Conservation (phyloP, 306 rosid genomes). For the Inga laurina region DNA sequence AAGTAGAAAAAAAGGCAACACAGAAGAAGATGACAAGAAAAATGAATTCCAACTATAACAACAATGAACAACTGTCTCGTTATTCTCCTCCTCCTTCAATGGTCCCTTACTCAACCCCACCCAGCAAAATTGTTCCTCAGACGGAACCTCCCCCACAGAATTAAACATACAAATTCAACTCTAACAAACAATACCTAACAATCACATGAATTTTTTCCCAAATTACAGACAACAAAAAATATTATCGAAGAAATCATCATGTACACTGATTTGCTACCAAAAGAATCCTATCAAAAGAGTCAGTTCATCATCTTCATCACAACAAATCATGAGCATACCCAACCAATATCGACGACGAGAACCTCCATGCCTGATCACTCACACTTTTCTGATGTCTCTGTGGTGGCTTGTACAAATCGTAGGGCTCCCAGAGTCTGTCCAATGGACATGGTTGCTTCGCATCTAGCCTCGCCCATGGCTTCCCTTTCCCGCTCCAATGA, state of each 20-base stretch:
- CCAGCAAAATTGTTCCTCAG: conserved; percentile 60
- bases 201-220: conserved; percentile 5
- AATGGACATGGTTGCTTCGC: conserved; percentile 66
- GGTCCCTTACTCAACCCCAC: conserved; percentile 36
- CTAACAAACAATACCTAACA: conserved; percentile 15
- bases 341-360: conserved; percentile 51
- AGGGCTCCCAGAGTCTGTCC: conserved; percentile 89
- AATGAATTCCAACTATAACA: conserved; percentile 11
- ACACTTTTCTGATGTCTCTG: background rate
- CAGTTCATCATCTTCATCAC: background rate
- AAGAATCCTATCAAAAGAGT: conserved; percentile 60
- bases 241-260: background rate
- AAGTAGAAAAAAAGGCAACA: background rate
- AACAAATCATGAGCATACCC: conserved; percentile 55
- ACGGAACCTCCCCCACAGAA: conserved; percentile 41
- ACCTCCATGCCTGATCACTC: conserved; percentile 32
- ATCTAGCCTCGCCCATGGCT: conserved; percentile 95
- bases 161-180: conserved; percentile 29
- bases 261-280: conserved; percentile 54
- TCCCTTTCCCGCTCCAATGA: conserved; percentile 98
- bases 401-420: conserved; percentile 63
- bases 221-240: background rate
- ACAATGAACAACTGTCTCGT: conserved; percentile 38
- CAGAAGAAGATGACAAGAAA: background rate
- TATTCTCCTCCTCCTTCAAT: conserved; percentile 36